These are phyloP conservation scores for Metarhizium sp. DNA, from an alignment of 2,329 filamentous ascomycete genomes.

Conservation along the genomic window DNA sequence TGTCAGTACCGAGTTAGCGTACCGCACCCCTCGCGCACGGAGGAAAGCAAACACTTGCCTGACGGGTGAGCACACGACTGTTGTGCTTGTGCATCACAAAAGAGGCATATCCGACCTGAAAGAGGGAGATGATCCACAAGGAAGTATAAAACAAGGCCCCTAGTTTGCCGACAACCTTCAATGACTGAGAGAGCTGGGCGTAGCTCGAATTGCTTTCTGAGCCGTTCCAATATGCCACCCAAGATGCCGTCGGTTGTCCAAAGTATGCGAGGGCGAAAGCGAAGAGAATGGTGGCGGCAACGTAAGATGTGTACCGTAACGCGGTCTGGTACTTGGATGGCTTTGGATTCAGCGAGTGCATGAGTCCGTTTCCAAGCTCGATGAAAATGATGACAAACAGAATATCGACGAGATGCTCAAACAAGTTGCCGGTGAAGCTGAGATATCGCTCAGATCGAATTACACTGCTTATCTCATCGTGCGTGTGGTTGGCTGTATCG, in stretches of 20 bases:
- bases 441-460: slow-evolving; percentile 7
- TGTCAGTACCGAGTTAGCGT: not conserved
- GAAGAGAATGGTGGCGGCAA: not conserved
- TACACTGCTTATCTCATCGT: slow-evolving; percentile 5
- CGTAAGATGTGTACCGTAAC: slow-evolving; percentile 3
- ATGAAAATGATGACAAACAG: slow-evolving; percentile 3
- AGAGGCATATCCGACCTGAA: slow-evolving; percentile 4
- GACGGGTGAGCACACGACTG: slow-evolving; percentile 1
- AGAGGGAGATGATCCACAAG: slow-evolving; percentile 4
- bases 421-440: slow-evolving; percentile 8
- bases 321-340: slow-evolving; percentile 2
- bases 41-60: not conserved
- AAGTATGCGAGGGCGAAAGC: slow-evolving; percentile 4
- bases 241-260: slow-evolving; percentile 5
- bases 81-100: slow-evolving; percentile 8
- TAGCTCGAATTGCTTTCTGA: slow-evolving; percentile 7
- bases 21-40: not conserved
- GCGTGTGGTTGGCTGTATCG: slow-evolving; percentile 5
- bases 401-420: slow-evolving; percentile 5
- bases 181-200: slow-evolving; percentile 5
- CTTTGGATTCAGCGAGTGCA: slow-evolving; percentile 3
- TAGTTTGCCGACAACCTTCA: slow-evolving; percentile 5
- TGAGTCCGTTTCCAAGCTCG: slow-evolving; percentile 7
- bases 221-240: slow-evolving; percentile 7
- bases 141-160: slow-evolving; percentile 6